Conservation (phyloP, 2,329 filamentous ascomycete genomes). For the Phaeophleospora eucalypticola region DNA sequence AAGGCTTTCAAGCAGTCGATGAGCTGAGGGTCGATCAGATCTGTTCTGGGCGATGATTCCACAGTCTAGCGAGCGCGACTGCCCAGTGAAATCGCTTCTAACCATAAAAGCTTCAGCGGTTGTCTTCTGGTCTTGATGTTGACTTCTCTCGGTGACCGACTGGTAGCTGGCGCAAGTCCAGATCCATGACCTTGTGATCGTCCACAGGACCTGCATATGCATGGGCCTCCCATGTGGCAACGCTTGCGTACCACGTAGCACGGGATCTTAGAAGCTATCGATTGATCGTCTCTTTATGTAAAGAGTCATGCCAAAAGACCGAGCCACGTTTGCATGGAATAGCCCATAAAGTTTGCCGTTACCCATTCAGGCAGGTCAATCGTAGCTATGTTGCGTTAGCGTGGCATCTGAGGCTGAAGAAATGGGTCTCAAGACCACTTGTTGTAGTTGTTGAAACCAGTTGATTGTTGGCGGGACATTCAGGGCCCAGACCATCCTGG, state of each 20-base stretch:
- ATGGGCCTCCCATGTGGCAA: not conserved
- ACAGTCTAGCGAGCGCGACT: no score
- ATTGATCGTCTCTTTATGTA: not conserved
- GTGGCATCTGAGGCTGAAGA: not conserved
- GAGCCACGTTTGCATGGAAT: not conserved
- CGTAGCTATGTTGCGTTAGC: not conserved
- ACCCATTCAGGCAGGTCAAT: not conserved
- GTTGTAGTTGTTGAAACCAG: no score
- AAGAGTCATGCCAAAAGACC: not conserved
- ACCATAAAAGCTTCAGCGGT: no score
- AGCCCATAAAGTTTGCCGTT: not conserved
- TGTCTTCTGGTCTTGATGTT: no score
- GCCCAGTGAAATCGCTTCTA: no score
- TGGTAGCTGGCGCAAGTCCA: not conserved
- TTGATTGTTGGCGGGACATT: no score
- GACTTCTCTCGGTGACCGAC: not conserved
- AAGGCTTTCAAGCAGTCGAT: no score
- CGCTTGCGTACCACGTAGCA: not conserved
- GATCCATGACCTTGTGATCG: not conserved
- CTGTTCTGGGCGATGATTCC: no score
- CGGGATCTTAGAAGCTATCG: not conserved
- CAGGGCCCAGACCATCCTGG: no score
- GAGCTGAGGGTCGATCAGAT: no score
- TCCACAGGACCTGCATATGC: not conserved
- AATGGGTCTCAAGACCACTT: no score